Evolutionary conservation across 2,329 filamentous ascomycete species (phyloP).

Genomic region (Colletotrichum limetticola): DNA sequence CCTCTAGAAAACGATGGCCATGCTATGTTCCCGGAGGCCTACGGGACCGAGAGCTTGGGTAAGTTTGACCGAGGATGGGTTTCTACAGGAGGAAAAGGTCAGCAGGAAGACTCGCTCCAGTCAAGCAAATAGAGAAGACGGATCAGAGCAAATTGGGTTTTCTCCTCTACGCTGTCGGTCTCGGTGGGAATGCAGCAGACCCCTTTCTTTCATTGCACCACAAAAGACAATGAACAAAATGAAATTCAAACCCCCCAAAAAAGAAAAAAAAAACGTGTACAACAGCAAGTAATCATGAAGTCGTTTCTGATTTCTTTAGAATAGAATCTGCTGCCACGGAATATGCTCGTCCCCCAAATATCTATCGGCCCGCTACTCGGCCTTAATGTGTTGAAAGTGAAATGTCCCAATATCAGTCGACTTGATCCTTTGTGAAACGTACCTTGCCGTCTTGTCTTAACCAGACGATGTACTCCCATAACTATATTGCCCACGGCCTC

Average conservation of each 20-base stretch:
- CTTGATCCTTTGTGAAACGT: neutral
- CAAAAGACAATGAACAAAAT: neutral
- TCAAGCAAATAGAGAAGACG: neutral
- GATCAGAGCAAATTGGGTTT: neutral
- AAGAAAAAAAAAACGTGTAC: conserved; percentile 16
- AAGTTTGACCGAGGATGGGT: neutral
- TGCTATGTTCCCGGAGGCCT: neutral
- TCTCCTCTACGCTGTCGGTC: neutral
- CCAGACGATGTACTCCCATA: neutral
- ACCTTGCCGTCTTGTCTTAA: neutral
- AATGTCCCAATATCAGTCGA: neutral
- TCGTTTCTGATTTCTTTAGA: neutral
- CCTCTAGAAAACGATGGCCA: neutral
- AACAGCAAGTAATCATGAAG: conserved; percentile 14
- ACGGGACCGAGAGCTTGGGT: neutral
- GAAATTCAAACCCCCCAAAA: neutral
- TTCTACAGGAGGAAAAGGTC: neutral
- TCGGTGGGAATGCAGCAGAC: conserved; percentile 8
- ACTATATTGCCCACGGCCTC: too few relatives aligned
- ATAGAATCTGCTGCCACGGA: conserved; percentile 16
- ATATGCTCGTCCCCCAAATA: neutral
- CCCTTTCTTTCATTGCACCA: conserved; percentile 4
- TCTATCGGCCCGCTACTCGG: neutral
- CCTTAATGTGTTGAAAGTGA: neutral
- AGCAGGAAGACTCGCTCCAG: neutral